Evolutionary conservation across 1,284 basidiomycete species (phyloP).

Genomic region (Austroboletus novae-zelandiae): DNA sequence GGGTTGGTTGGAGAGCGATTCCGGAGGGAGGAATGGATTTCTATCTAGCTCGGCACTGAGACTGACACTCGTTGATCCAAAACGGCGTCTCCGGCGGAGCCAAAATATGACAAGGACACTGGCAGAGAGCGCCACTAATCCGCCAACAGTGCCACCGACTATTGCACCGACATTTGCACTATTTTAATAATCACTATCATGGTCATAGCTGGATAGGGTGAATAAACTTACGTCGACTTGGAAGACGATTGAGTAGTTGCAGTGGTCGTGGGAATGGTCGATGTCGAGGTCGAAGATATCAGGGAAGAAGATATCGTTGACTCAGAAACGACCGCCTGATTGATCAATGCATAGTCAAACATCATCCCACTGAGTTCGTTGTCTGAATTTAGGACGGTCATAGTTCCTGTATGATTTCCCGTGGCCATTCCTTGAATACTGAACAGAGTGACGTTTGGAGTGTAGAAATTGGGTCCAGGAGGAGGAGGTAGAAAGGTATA

Average conservation of each 20-base stretch:
- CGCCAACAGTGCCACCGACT: neutral
- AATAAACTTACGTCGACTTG: neutral
- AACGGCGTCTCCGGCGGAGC: neutral
- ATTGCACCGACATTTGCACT: neutral
- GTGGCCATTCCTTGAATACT: constrained; percentile 11
- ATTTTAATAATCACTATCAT: neutral
- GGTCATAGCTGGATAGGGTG: neutral
- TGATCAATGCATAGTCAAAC: constrained; percentile 8
- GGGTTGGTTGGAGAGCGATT: neutral
- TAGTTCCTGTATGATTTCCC: constrained; percentile 12
- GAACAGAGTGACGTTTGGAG: constrained; percentile 17
- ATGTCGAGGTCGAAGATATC: neutral
- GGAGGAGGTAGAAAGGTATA: constrained; percentile 10
- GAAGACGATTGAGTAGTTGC: neutral
- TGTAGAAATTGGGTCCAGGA: constrained; percentile 5
- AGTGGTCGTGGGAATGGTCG: neutral
- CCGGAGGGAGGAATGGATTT: neutral
- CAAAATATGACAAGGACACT: neutral
- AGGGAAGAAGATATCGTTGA: neutral
- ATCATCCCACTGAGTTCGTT: constrained; percentile 9
- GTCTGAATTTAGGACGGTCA: constrained; percentile 11
- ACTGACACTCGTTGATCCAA: neutral
- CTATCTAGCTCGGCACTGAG: neutral
- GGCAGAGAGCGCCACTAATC: neutral
- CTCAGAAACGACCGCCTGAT: neutral